phyloP scores from a whole-genome alignment of 305 asterid genomes.

The Vinca major region DNA sequence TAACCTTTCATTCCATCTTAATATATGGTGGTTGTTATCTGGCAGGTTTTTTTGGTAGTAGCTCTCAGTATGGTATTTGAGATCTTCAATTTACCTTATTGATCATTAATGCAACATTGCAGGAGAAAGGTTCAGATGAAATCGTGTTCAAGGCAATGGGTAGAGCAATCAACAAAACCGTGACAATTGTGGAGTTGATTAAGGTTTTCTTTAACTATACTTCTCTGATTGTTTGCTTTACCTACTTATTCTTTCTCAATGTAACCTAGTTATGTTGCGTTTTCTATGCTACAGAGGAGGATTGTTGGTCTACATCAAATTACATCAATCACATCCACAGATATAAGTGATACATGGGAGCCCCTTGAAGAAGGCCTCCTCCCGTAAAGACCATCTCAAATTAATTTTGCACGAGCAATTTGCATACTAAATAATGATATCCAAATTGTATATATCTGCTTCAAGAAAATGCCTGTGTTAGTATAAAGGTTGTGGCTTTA shows the following conservation, averaged over 20 bases:
- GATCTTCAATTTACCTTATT: background rate
- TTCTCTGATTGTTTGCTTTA: constrained; percentile 1
- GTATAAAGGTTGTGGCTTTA: constrained; percentile 7
- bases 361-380: constrained; percentile 99
- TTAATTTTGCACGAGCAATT: constrained; percentile 4
- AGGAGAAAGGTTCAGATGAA: constrained; percentile 62
- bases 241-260: constrained; percentile 11
- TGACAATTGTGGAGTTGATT: constrained; percentile 57
- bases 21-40: background rate
- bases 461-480: background rate
- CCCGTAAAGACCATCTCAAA: constrained; percentile 42
- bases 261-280: constrained; percentile 13
- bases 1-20: background rate
- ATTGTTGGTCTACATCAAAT: constrained; percentile 94
- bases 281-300: constrained; percentile 52
- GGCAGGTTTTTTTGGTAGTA: background rate
- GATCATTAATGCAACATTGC: constrained; percentile 14
- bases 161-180: constrained; percentile 68
- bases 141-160: constrained; percentile 74
- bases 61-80: background rate
- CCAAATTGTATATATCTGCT: constrained; percentile 4
- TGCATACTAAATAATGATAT: background rate
- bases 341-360: constrained; percentile 95
- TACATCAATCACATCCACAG: constrained; percentile 76
- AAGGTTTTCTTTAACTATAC: constrained; percentile 30